These are phyloP conservation scores for Candida chilensis DNA, from an alignment of 805 yeast genomes.

Conservation along the genomic window DNA sequence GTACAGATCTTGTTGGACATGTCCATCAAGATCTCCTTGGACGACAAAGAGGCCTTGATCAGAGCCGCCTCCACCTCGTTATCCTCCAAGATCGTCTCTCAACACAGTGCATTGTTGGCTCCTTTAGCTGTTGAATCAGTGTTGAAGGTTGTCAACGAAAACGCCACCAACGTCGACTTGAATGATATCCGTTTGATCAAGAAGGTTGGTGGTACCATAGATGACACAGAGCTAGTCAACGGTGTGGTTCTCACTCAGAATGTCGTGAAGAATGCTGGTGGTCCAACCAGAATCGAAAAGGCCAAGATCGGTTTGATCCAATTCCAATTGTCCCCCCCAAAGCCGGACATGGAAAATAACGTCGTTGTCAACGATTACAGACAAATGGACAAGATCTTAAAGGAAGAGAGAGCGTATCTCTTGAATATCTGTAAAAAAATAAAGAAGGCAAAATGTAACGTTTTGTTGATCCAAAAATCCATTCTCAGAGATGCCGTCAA, in stretches of 20 bases:
- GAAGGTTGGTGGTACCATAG: slow-evolving; percentile 96
- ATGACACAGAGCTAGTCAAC: slow-evolving; percentile 85
- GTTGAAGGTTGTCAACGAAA: slow-evolving; percentile 58
- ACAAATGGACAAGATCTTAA: slow-evolving; percentile 97
- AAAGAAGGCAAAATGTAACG: slow-evolving; percentile 95
- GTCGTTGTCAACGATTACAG: slow-evolving; percentile 96
- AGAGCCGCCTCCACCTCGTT: slow-evolving; percentile 94
- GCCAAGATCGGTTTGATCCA: slow-evolving; percentile 86
- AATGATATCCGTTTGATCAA: slow-evolving; percentile 83
- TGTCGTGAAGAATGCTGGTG: slow-evolving; percentile 86
- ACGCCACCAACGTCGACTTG: slow-evolving; percentile 66
- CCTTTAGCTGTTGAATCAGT: slow-evolving; percentile 95
- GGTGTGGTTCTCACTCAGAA: slow-evolving; percentile 93
- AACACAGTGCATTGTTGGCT: slow-evolving; percentile 75
- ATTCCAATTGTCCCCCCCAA: slow-evolving; percentile 93
- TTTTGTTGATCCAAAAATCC: slow-evolving; percentile 83
- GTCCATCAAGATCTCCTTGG: slow-evolving; percentile 73
- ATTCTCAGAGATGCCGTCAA: slow-evolving; percentile 91
- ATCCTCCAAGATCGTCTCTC: slow-evolving; percentile 92
- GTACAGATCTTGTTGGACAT: slow-evolving; percentile 76
- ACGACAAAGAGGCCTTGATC: slow-evolving; percentile 73
- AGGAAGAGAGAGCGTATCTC: slow-evolving; percentile 94
- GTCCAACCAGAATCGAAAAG: slow-evolving; percentile 90
- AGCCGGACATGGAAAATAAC: slow-evolving; percentile 96
- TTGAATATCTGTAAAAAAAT: slow-evolving; percentile 92